Percentiles rank a stretch among this genome's conserved stretches.
Conservation (phyloP, 768 basidiomycete genomes). For the Mycena latifolia region DNA sequence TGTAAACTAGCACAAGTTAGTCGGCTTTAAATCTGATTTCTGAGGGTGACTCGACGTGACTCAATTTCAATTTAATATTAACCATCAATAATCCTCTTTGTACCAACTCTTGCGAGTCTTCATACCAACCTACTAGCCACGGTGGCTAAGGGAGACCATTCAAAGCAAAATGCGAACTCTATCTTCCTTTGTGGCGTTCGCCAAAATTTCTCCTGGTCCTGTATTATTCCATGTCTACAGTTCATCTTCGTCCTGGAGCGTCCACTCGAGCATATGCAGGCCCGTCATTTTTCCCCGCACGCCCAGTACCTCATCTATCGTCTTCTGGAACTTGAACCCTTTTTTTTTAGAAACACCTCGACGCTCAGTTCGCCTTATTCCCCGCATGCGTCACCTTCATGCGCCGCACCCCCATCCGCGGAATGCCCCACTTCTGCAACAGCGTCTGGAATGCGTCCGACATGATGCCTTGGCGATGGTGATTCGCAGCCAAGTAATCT, state of each 20-base stretch:
- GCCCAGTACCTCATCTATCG: slow-evolving; percentile 52
- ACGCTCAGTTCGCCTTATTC: slow-evolving; percentile 73
- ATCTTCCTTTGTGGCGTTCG: too few species aligned
- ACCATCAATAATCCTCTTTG: too few species aligned
- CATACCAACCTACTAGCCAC: too few species aligned
- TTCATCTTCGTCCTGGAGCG: background rate
- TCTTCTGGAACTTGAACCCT: slow-evolving; percentile 60
- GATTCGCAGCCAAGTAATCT: slow-evolving; percentile 73
- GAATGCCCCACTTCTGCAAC: slow-evolving; percentile 71
- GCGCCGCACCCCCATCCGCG: slow-evolving; percentile 69
- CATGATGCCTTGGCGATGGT: slow-evolving; percentile 83
- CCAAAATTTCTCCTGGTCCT: too few species aligned
- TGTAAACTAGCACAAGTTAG: background rate
- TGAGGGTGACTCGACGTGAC: background rate
- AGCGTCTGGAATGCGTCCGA: slow-evolving; percentile 68
- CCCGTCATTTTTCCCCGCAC: slow-evolving; percentile 52
- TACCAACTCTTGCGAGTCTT: too few species aligned
- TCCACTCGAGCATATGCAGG: slow-evolving; percentile 31
- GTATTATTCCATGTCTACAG: too few species aligned
- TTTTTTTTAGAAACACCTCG: slow-evolving; percentile 77
- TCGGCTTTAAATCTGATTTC: background rate
- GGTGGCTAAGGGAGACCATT: too few species aligned
- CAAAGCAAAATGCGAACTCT: too few species aligned
- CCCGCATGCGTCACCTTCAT: slow-evolving; percentile 61
- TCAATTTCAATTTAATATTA: too few species aligned